Base-by-base conservation (phyloP, 2,329 filamentous ascomycete species). In the Hypoxylon sp. region DNA sequence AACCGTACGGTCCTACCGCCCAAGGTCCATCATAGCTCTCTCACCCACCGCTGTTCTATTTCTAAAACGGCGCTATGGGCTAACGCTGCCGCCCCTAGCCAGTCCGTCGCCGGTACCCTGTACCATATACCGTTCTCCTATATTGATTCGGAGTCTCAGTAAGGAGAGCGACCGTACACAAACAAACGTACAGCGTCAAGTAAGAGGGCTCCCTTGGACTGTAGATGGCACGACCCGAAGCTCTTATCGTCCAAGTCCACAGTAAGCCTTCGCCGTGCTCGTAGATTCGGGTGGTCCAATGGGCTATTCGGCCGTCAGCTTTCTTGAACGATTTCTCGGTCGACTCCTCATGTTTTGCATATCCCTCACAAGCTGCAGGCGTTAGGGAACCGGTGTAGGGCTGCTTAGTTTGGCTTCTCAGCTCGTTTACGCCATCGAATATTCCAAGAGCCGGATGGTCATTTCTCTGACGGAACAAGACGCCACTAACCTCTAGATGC, bases 321-420 rank as follows among this genome's bases (percentile, higher is more conserved):
- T 55, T 58, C 37, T 40, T 50, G 26, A 40, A 38, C 31, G 18
- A 48, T 60, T 62, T 49, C 63, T 55, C 48, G 58, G 56, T 59
- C 58, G 55, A 53, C 45, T 60, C 40, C 63, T 61, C 55, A 63
- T 66, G 64, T 63, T 64, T 60, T 59, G 62, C 64, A 63, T 63
- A 47, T 33, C 56, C 43, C n/a, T 60, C 40, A 48, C 48, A 53
- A 62, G 62, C 62, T 64, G 62, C 63, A 64, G 59, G 60, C 63
- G 64, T 62, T 55, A 64, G 62, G 60, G 62, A n/a, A 61, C 59
- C 58, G 52, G 51, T 62, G 61, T 63, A 65, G 52, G 61, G 63
- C 63, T 65, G 63, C 53, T 58, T 58, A 55, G 59, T 53, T 33
- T 33, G 15, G 31, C 31, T 35, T 62, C 58, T 63, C 59, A 60